phyloP scores from a whole-genome alignment of 2,329 filamentous ascomycete genomes.

The Cytospora paraplurivora region DNA sequence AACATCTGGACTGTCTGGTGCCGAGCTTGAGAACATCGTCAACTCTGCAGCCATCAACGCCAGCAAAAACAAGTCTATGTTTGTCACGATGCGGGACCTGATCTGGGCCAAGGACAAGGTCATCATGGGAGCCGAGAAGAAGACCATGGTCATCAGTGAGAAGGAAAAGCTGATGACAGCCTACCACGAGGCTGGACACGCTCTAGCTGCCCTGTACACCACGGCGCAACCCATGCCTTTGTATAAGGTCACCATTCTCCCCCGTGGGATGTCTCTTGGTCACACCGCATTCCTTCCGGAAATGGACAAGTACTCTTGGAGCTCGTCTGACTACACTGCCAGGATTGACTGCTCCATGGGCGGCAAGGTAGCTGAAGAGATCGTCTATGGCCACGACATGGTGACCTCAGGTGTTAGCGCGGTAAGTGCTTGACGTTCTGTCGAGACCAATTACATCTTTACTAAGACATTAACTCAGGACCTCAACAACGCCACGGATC shows the following conservation, averaged over 20 bases:
- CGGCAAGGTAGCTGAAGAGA: slow-evolving; percentile 79
- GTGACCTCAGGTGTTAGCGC: slow-evolving; percentile 86
- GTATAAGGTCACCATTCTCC: slow-evolving; percentile 97
- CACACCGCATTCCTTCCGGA: slow-evolving; percentile 86
- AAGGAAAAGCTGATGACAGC: slow-evolving; percentile 97
- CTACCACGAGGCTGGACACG: slow-evolving; percentile 97
- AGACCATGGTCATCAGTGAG: slow-evolving; percentile 84
- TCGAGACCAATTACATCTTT: not conserved
- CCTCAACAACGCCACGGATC: slow-evolving; percentile 76
- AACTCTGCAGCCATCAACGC: slow-evolving; percentile 95
- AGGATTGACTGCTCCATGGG: slow-evolving; percentile 73
- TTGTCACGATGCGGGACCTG: slow-evolving; percentile 78
- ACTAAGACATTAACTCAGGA: slow-evolving; percentile 59
- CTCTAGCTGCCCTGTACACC: slow-evolving; percentile 83
- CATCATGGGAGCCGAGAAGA: slow-evolving; percentile 92
- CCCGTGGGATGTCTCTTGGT: slow-evolving; percentile 82
- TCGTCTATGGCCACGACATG: slow-evolving; percentile 87
- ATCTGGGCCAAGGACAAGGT: slow-evolving; percentile 99
- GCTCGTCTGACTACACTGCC: slow-evolving; percentile 77
- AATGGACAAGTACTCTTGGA: slow-evolving; percentile 88
- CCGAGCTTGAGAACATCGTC: slow-evolving; percentile 93
- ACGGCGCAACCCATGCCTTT: slow-evolving; percentile 71
- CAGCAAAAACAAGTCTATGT: slow-evolving; percentile 78
- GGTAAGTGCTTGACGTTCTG: slow-evolving; percentile 51
- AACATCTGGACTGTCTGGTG: slow-evolving; percentile 90